A percentile compares a stretch with the other conserved stretches of the same genome.
Conservation (phyloP, 306 rosid genomes). For the Sicyos edulis region DNA sequence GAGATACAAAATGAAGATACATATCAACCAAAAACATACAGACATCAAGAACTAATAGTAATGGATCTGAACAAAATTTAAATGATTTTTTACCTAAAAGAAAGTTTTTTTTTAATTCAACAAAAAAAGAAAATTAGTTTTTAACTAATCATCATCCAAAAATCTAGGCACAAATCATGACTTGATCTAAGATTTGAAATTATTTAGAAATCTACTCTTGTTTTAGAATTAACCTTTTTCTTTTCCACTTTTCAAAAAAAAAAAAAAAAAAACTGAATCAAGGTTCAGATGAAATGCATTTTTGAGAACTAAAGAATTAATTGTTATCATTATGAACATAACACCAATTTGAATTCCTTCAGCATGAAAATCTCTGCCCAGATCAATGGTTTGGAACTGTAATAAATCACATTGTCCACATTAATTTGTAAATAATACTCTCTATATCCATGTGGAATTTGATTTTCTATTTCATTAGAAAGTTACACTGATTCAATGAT, state of each 20-base stretch:
- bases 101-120: too few species aligned
- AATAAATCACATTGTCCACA: background rate
- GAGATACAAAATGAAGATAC: too few species aligned
- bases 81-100: background rate
- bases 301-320: too few species aligned
- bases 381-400: background rate
- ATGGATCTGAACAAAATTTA: background rate
- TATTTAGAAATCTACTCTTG: background rate
- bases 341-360: background rate
- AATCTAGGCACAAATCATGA: background rate
- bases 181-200: background rate
- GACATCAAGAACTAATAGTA: background rate
- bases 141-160: background rate
- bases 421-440: background rate
- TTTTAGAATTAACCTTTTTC: background rate
- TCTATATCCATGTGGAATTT: background rate
- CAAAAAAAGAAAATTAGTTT: background rate
- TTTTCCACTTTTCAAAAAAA: too few species aligned
- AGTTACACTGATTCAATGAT: constrained; percentile 12
- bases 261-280: too few species aligned
- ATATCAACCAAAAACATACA: too few species aligned
- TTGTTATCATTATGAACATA: too few species aligned
- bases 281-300: too few species aligned
- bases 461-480: constrained; percentile 18
- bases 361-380: background rate